Percentiles rank a stretch among this genome's conserved stretches.
phyloP scores from a whole-genome alignment of 768 basidiomycete genomes.

The Dioszegia aurantiaca region DNA sequence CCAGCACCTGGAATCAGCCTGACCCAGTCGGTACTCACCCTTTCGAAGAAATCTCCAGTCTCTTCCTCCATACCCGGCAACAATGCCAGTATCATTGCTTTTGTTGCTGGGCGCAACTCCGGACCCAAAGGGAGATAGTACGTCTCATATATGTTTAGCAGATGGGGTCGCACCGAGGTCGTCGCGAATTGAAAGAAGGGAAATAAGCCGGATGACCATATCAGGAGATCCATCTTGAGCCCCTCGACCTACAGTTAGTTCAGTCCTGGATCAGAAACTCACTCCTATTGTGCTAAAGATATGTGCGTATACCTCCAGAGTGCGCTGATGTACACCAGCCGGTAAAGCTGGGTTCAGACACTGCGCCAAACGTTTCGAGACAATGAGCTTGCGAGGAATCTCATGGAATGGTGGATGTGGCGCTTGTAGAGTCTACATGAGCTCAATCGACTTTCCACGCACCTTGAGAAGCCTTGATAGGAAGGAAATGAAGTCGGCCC shows the following conservation, averaged over 20 bases:
- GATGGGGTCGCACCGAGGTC: conserved; percentile 90
- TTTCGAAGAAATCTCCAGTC: conserved; percentile 92
- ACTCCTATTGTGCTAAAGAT: conserved; percentile 89
- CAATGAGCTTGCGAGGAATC: conserved; percentile 89
- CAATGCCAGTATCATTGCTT: conserved; percentile 87
- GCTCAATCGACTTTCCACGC: conserved; percentile 19
- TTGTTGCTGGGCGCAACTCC: conserved; percentile 81
- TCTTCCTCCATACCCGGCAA: conserved; percentile 96
- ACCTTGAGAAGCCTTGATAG: conserved; percentile 90
- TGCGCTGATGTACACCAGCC: conserved; percentile 92
- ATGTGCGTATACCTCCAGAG: conserved; percentile 89
- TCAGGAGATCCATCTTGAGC: conserved; percentile 73
- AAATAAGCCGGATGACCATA: conserved; percentile 95
- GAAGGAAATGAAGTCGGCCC: conserved; percentile 99
- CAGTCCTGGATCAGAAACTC: conserved; percentile 45
- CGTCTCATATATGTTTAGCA: conserved; percentile 87
- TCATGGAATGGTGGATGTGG: conserved; percentile 86
- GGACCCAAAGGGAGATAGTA: conserved; percentile 83
- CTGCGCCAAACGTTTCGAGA: conserved; percentile 90
- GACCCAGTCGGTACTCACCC: conserved; percentile 16
- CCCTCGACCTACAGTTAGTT: conserved; percentile 67
- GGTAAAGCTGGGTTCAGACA: conserved; percentile 97
- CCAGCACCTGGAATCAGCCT: conserved; percentile 62
- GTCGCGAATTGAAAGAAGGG: conserved; percentile 99
- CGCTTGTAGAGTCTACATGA: conserved; percentile 76